A percentile compares a stretch with the other conserved stretches of the same genome.
phyloP scores from a whole-genome alignment of 1,284 basidiomycete genomes.

The Cryptococcus wingfieldii region DNA sequence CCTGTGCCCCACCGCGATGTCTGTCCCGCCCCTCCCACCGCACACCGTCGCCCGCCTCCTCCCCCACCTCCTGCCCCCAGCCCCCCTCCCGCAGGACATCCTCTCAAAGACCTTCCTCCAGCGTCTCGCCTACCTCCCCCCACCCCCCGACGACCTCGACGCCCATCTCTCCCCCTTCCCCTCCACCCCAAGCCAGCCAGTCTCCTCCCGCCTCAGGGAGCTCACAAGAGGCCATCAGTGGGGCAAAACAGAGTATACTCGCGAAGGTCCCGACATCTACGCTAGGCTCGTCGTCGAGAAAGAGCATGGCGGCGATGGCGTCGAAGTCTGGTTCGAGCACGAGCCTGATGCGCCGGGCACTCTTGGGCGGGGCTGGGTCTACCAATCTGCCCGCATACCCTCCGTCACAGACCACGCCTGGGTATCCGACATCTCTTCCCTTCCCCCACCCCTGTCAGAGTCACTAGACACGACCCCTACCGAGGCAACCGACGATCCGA shows the following conservation, averaged over 20 bases:
- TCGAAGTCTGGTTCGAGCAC: conserved; percentile 18
- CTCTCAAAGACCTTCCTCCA: conserved; percentile 34
- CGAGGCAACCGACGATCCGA: neutral
- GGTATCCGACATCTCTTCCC: neutral
- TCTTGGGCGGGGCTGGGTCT: conserved; percentile 35
- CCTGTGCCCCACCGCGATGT: neutral
- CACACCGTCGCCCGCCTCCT: conserved; percentile 17
- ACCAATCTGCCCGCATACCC: conserved; percentile 19
- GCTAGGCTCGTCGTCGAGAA: conserved; percentile 14
- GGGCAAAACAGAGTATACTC: conserved; percentile 11
- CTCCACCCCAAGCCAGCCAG: conserved; percentile 3
- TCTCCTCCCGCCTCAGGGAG: conserved; percentile 7
- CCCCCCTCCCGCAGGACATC: conserved; percentile 23
- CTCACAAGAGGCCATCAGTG: conserved; percentile 10
- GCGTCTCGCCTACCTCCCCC: conserved; percentile 42
- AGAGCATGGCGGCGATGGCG: neutral
- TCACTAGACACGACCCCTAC: too few relatives aligned
- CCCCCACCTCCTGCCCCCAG: conserved; percentile 40
- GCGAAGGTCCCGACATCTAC: conserved; percentile 20
- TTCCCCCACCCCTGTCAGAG: neutral
- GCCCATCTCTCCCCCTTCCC: conserved; percentile 38
- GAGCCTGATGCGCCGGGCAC: conserved; percentile 5
- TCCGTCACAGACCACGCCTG: neutral
- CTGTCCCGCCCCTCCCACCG: conserved; percentile 20
- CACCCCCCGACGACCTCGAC: conserved; percentile 31